Evolutionary conservation across 1,284 basidiomycete species (phyloP), one percentile per base, ranked within the genome.

Genomic region (Sporisorium iseilematis-ciliati): DNA sequence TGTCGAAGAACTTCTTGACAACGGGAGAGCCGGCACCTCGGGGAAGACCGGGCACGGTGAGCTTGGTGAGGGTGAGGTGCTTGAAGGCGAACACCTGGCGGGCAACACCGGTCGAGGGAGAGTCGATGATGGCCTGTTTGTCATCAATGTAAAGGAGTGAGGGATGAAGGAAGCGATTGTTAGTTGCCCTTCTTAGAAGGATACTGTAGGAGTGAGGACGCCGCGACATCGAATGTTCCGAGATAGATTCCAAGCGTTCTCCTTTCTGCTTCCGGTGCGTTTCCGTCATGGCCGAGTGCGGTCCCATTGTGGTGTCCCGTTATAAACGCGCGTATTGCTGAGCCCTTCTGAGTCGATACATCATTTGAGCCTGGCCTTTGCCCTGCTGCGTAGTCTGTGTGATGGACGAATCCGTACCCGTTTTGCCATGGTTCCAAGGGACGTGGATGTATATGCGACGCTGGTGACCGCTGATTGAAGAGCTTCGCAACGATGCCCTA

Each of bases 21-120:
- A 89, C 89, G 73, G 93, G 90, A 12, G 93, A 88, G 75, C 94
- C 91, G 52, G 95, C 93, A 66, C 87, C 93, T 79, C 95, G 94
- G 85, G 95, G 94, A 62, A 99, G 91, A 77, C 90, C 91, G 79
- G 91, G 90, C 82, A 98, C 89, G 83, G 90, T 89, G 87, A 95
- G 89, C 73, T 93, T 92, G 45, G 95, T 98, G 85, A 99, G 92
- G 86, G 91, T 91, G 82, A 98, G 89, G 88, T 97, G 91, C 86
- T 93, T 92, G 91, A 93, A 97, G 79, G 93, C 90, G 89, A 91
- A 93, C 38, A 92, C 86, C 88, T 98, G 96, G 83, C 96, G 94
- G 81, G 94, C 91, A 57, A 99, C 96, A 77, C 90, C 91, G 69
- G 94, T 93, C 57, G 90, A 89, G 75, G 96, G 95, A 65, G 95